phyloP scores from a whole-genome alignment of 306 rosid genomes.

The Prunus armeniaca region DNA sequence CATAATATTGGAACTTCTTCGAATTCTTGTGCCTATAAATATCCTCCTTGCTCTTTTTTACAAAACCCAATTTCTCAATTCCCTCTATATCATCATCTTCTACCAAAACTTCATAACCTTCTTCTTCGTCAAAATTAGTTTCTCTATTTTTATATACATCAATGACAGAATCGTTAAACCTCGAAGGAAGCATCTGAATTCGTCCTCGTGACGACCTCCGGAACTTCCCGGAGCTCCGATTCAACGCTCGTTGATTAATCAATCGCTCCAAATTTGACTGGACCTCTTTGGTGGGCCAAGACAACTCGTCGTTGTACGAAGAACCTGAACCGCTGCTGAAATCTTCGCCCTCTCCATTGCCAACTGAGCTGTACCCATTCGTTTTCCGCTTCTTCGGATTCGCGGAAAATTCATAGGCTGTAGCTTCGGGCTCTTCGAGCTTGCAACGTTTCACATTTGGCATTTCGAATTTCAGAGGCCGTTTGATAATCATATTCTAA shows the following conservation, averaged over 20 bases:
- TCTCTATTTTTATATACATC: constrained; percentile 43
- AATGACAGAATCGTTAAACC: constrained; percentile 63
- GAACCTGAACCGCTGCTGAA: constrained; percentile 63
- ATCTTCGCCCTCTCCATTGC: constrained; percentile 47
- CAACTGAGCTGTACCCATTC: constrained; percentile 37
- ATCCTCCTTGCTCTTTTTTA: constrained; percentile 32
- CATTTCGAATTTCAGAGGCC: constrained; percentile 67
- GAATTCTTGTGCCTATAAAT: constrained; percentile 26
- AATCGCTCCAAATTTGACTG: constrained; percentile 44
- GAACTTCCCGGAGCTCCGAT: constrained; percentile 13
- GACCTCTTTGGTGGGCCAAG: constrained; percentile 44
- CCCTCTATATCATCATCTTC: constrained; percentile 28
- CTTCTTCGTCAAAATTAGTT: constrained; percentile 33
- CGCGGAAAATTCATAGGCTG: constrained; percentile 35
- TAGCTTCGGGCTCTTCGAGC: constrained; percentile 52
- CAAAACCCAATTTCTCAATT: constrained; percentile 24
- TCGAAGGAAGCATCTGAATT: constrained; percentile 59
- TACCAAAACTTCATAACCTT: constrained; percentile 18
- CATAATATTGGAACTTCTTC: constrained; percentile 23
- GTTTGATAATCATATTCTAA: constrained; percentile 64
- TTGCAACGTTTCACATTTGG: constrained; percentile 82
- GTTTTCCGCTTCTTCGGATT: constrained; percentile 53
- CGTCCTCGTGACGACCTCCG: constrained; percentile 76
- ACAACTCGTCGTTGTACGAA: constrained; percentile 51
- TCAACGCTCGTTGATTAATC: constrained; percentile 23